Evolutionary conservation across 129 eudicot genomes (phyloP), one percentile per base, ranked within the genome.

Genomic region (Smallanthus sonchifolius): DNA sequence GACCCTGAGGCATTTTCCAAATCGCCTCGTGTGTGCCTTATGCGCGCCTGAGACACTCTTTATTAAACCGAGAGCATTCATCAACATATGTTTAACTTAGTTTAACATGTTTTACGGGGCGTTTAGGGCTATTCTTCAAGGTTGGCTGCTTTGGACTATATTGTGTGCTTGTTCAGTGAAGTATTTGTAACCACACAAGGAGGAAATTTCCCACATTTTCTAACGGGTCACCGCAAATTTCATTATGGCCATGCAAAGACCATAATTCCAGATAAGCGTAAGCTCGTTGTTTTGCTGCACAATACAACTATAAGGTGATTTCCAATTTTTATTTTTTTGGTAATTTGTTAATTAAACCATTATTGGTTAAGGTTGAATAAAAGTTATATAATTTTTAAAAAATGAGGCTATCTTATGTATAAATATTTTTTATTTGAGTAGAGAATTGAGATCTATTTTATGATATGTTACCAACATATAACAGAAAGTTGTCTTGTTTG

Each of bases 121-220:
- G 75, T 76, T 48, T 73, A 93, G 97, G 86, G 87, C 6, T 90
- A 69, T 80, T 90, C 96, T 66, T 93, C 95, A 10, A 87, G 98
- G 79, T 74, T 93, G 87, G 98, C 98, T 67, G 97, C 98, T 75
- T 34, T 93, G 81, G 98, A 93, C 78, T 93, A 90, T 77, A 77
- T 86, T 71, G 92, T 90, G 39, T 93, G 98, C 76, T 78, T 93
- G 67, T 77, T 20, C 28, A 93, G 98, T 82, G 98, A 93, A 80
- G 97, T 90, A 44, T 93, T 93, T 84, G 89, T 90, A 54, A 88
- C 92, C 57, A 90, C 96, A 16, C 98, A 93, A 79, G 98, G 97
- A 64, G 98, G 98, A 77, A 93, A 93, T 82, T 93, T 93, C 73
- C 98, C 98, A n/a, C 97, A 93, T 70, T 90, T 93, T 83, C 75